Conservation (phyloP, 1,284 basidiomycete genomes). For the Malassezia restricta region DNA sequence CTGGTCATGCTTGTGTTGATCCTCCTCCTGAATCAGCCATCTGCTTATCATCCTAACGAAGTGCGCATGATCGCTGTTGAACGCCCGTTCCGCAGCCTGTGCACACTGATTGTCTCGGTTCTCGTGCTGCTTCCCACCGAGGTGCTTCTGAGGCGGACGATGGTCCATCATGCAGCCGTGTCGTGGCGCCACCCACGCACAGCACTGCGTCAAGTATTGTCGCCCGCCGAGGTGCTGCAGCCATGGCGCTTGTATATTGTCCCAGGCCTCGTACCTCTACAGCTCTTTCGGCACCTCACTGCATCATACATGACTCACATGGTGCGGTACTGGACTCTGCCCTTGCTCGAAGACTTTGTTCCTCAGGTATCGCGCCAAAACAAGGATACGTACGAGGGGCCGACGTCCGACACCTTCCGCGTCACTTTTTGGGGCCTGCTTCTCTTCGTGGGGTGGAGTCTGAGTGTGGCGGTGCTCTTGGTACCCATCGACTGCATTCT, state of each 20-base stretch:
- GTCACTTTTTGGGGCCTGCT: slow-evolving; percentile 25
- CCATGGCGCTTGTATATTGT: slow-evolving; percentile 38
- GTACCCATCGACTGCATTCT: slow-evolving; percentile 40
- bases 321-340: slow-evolving; percentile 10
- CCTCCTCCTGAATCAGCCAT: slow-evolving; percentile 12
- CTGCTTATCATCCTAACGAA: slow-evolving; percentile 12
- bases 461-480: slow-evolving; percentile 25
- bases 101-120: background rate
- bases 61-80: slow-evolving; percentile 5
- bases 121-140: slow-evolving; percentile 32
- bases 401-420: slow-evolving; percentile 24
- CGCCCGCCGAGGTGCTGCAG: slow-evolving; percentile 27
- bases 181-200: slow-evolving; percentile 21
- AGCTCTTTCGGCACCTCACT: slow-evolving; percentile 2
- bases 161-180: slow-evolving; percentile 33
- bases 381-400: slow-evolving; percentile 28
- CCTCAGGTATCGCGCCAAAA: slow-evolving; percentile 17
- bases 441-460: slow-evolving; percentile 30
- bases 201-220: slow-evolving; percentile 32
- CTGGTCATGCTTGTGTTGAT: background rate
- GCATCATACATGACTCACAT: background rate
- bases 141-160: slow-evolving; percentile 32
- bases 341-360: slow-evolving; percentile 29
- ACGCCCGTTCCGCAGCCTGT: background rate
- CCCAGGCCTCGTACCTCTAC: slow-evolving; percentile 22